Evolutionary conservation across 2,329 filamentous ascomycete genomes (phyloP), one percentile per base, ranked within the genome.

Genomic region (Eurotiales sp.): DNA sequence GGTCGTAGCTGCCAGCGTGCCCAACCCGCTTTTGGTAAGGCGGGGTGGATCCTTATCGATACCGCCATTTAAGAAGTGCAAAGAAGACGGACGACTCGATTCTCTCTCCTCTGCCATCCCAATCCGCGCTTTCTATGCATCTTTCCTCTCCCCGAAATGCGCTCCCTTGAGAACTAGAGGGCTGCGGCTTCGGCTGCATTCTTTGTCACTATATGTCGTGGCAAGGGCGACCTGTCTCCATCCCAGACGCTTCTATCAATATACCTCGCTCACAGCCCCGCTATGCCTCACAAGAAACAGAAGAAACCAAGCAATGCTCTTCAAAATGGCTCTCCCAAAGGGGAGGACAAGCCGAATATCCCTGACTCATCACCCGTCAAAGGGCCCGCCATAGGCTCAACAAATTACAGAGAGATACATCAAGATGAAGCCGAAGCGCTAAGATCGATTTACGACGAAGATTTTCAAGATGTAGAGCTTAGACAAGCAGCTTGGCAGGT

Each of bases 361-460:
- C 62, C 61, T 51, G 61, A 67, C 47, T 56, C 39, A 15, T 32
- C 65, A 39, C 61, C 62, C 39, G 58, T 64, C 30, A 59, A 65
- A 46, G 60, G 63, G 55, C 64, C 65, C 14, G 60, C 69, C 36
- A 53, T 66, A 50, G 55, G 66, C 57, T 61, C 72, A 36, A 78
- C 79, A 53, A 76, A 90, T 64, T 95, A 96, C 72, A 82, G 85
- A 58, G 87, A 95, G 71, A 83, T 88, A 29, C 93, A 97, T 72
- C 79, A 87, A 62, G 88, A 96, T 65, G 93, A 97, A 73, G 78
- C 95, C 52, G 82, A 93, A 65, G 92, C 85, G 40, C 77, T 97
- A 53, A 80, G 87, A 62, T 88, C 92, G 37, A 95, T 97, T 45
- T 97, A 93, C 65, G 86, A 85, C 59, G 89, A 95, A 54, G 91